Percentiles rank a stretch among this genome's conserved stretches.
Conservation (phyloP, 768 basidiomycete genomes). For the Trametes villosa region DNA sequence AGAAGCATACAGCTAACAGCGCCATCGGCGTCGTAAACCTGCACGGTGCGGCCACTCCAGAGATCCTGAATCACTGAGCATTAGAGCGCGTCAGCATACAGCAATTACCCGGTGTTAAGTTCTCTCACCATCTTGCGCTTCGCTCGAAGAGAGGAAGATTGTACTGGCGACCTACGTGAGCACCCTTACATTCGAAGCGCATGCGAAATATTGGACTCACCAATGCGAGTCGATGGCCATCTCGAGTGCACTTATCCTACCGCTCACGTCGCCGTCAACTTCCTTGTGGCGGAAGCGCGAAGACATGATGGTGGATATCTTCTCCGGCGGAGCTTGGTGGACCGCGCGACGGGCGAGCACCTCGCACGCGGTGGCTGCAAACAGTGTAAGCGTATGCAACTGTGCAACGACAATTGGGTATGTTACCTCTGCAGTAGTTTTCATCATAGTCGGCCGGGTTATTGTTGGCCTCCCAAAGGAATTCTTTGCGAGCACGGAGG, state of each 20-base stretch:
- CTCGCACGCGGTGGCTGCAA: constrained; percentile 80
- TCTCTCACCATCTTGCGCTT: constrained; percentile 76
- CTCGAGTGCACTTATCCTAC: constrained; percentile 79
- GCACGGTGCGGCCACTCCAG: constrained; percentile 84
- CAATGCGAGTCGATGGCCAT: constrained; percentile 92
- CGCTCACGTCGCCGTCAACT: constrained; percentile 76
- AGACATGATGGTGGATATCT: constrained; percentile 72
- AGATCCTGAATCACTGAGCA: constrained; percentile 73
- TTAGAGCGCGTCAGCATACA: neutral
- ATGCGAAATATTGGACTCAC: constrained; percentile 41
- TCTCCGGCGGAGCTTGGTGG: constrained; percentile 67
- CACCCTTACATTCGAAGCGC: neutral
- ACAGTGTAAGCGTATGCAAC: neutral
- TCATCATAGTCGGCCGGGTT: constrained; percentile 89
- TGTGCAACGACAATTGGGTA: neutral
- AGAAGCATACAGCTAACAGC: constrained; percentile 73
- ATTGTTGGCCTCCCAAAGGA: constrained; percentile 79
- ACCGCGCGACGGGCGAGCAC: constrained; percentile 81
- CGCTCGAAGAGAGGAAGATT: constrained; percentile 83
- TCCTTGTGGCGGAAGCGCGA: constrained; percentile 74
- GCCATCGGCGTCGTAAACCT: constrained; percentile 71
- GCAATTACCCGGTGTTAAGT: neutral
- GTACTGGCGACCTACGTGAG: constrained; percentile 46
- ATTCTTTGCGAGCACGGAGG: constrained; percentile 75
- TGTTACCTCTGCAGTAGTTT: constrained; percentile 75